Percentiles rank a stretch among this genome's conserved stretches.
phyloP scores from a whole-genome alignment of 352 stramenopile genomes.

The Pythium rishiriense region DNA sequence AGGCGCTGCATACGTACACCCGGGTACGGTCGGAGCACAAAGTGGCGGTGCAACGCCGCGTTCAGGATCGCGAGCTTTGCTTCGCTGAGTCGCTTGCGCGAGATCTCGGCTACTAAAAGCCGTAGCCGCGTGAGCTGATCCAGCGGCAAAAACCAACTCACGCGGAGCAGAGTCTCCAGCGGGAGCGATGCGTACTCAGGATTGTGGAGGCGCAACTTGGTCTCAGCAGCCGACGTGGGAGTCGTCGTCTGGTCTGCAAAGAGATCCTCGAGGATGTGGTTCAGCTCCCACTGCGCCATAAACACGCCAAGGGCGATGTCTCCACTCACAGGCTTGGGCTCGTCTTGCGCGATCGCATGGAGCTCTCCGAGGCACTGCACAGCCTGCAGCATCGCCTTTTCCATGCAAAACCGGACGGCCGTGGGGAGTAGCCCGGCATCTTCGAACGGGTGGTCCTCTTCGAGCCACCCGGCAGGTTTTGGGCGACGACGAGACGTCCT shows the following conservation, averaged over 20 bases:
- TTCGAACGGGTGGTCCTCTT: constrained; percentile 36
- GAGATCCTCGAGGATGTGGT: constrained; percentile 41
- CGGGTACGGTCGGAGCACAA: constrained; percentile 45
- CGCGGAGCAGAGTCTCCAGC: constrained; percentile 37
- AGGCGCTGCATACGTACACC: constrained; percentile 37
- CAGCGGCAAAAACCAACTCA: constrained; percentile 71
- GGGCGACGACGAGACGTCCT: neutral
- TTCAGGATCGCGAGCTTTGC: constrained; percentile 52
- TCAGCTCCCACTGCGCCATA: constrained; percentile 59
- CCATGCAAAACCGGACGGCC: constrained; percentile 49
- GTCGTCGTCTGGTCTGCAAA: constrained; percentile 17
- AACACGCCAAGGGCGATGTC: constrained; percentile 38
- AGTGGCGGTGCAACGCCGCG: constrained; percentile 45
- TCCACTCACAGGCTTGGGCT: constrained; percentile 4
- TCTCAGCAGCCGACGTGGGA: neutral
- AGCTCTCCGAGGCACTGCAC: constrained; percentile 45
- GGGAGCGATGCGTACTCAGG: constrained; percentile 19
- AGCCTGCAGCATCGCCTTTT: constrained; percentile 48
- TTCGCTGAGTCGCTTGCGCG: constrained; percentile 53
- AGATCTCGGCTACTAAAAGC: constrained; percentile 56
- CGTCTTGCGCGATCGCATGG: constrained; percentile 31
- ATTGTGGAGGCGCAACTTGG: constrained; percentile 11
- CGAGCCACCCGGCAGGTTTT: constrained; percentile 4
- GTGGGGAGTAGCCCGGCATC: constrained; percentile 46
- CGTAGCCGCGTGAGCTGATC: constrained; percentile 44